Base-by-base conservation (phyloP, 192 early-diverging fungal genomes). In the Coemansia sp. region DNA sequence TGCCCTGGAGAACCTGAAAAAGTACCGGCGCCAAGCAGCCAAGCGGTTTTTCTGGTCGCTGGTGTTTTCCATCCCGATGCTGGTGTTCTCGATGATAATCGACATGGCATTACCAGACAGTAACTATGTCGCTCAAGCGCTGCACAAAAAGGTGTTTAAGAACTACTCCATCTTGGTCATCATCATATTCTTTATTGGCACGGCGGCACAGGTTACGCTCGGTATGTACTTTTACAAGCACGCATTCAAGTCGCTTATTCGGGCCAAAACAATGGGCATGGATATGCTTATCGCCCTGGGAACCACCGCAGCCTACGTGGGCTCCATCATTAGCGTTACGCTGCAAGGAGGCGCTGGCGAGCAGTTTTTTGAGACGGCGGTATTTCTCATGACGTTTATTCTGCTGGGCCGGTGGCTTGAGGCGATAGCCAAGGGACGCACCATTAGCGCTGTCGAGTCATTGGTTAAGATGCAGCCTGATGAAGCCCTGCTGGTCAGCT, bases 311-410 rank as follows among this genome's bases (percentile, higher is more conserved):
- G 92, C 94, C 0, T 97, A 91, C 58, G 45, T 78, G 1, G 93
- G 91, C 40, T 93, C 91, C 1, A 79, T 87, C 9, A 57, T 91
- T 20, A 83, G 93, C 16, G 73, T 86, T 52, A 54, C 55, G 30
- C 48, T 73, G 21, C 57, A 79, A 12, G 57, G 84, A 26, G 57
- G 51, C 6, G 68, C 68, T 15, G 83, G 91, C 5, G 82, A 91
- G 35, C 88, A 92, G 20, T 96, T 96, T 55, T 99, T 95, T 61
- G 96, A 99, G 57, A 99, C 96, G 0, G 87, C 87, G 2, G 84
- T 87, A 33, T 91, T 90, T 70, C 71, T 99, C 46, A 91, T 99
- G 49, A 86, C 90, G 0, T 97, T 99, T 81, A 86, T 99, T 19
- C 82, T 88, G 2, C 70, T 99, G 15, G 96, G 96, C 2, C 78